A percentile compares a stretch with the other conserved stretches of the same genome.
Conservation (phyloP, 2,329 filamentous ascomycete genomes). For the Sarocladium brachiariae region DNA sequence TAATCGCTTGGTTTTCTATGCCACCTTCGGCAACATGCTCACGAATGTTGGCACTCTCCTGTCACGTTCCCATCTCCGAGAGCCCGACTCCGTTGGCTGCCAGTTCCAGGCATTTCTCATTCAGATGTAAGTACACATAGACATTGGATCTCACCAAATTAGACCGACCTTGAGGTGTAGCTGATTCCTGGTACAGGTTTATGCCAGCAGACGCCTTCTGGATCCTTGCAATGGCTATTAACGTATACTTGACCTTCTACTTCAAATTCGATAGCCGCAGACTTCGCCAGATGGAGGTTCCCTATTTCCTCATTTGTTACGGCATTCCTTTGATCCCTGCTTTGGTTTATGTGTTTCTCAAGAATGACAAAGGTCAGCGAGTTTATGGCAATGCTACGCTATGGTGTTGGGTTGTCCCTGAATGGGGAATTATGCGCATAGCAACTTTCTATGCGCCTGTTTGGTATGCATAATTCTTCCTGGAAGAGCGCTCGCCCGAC, state of each 20-base stretch:
- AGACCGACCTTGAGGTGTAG: too few species aligned
- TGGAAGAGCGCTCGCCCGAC: not conserved
- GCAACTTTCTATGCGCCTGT: conserved; percentile 63
- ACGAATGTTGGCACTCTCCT: conserved; percentile 72
- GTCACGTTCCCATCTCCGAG: conserved; percentile 50
- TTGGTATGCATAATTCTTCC: conserved; percentile 42
- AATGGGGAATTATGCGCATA: conserved; percentile 62
- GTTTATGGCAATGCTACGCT: conserved; percentile 65
- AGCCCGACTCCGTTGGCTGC: conserved; percentile 46
- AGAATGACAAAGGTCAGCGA: conserved; percentile 35
- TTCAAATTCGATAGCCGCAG: conserved; percentile 55
- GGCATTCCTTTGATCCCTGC: conserved; percentile 61
- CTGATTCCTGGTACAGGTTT: conserved; percentile 65
- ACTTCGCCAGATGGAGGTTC: conserved; percentile 58
- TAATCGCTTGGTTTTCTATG: conserved; percentile 78
- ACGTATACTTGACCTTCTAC: conserved; percentile 74
- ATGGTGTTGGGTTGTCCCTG: conserved; percentile 68
- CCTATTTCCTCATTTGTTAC: conserved; percentile 61
- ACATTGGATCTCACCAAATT: too few species aligned
- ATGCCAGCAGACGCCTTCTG: conserved; percentile 65
- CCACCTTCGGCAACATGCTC: conserved; percentile 73
- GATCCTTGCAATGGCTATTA: conserved; percentile 72
- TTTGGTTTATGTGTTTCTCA: conserved; percentile 55
- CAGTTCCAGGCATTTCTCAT: conserved; percentile 74
- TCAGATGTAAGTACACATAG: conserved; percentile 71